Percentiles rank a stretch among this genome's conserved stretches.
These are phyloP conservation scores for Rosa chinensis DNA, from an alignment of 306 rosid genomes.

Conservation along the genomic window DNA sequence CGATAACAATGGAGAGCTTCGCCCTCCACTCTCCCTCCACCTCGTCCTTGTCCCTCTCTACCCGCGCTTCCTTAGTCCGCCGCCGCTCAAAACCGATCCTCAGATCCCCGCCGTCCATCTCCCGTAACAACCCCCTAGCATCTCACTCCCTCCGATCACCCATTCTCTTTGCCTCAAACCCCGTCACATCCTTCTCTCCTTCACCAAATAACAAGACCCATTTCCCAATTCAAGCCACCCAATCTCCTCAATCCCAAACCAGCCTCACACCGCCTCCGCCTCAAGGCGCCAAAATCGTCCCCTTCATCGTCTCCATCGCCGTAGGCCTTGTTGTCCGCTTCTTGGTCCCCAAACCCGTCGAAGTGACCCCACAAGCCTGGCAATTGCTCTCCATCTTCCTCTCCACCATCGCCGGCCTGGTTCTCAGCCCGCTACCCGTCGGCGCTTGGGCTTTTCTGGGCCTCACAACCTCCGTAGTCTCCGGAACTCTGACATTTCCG, in stretches of 20 bases:
- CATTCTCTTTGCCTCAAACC: conserved; percentile 33
- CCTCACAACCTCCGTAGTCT: conserved; percentile 56
- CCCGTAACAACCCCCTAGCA: not conserved
- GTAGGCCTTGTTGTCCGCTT: conserved; percentile 67
- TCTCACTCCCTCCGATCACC: conserved; percentile 36
- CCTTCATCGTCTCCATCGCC: conserved; percentile 53
- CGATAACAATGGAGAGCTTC: conserved; percentile 33
- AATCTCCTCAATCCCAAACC: conserved; percentile 8
- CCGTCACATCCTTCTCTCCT: conserved; percentile 26
- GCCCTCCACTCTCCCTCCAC: conserved; percentile 40
- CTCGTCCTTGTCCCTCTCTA: conserved; percentile 35
- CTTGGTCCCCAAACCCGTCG: conserved; percentile 66
- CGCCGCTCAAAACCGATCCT: conserved; percentile 32
- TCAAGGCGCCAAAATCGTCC: conserved; percentile 66
- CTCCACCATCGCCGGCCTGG: conserved; percentile 87
- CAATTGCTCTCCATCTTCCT: conserved; percentile 81
- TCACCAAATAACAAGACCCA: conserved; percentile 26
- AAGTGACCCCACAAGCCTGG: conserved; percentile 79
- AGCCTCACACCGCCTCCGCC: not conserved
- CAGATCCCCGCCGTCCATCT: conserved; percentile 35
- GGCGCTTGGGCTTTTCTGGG: conserved; percentile 98
- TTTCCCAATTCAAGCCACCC: conserved; percentile 42
- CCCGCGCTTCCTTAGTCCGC: conserved; percentile 19
- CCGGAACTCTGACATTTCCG: conserved; percentile 62
- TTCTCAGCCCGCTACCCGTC: conserved; percentile 82